Evolutionary conservation across 768 basidiomycete genomes (phyloP).

Genomic region (Rhodotorula babjevae): DNA sequence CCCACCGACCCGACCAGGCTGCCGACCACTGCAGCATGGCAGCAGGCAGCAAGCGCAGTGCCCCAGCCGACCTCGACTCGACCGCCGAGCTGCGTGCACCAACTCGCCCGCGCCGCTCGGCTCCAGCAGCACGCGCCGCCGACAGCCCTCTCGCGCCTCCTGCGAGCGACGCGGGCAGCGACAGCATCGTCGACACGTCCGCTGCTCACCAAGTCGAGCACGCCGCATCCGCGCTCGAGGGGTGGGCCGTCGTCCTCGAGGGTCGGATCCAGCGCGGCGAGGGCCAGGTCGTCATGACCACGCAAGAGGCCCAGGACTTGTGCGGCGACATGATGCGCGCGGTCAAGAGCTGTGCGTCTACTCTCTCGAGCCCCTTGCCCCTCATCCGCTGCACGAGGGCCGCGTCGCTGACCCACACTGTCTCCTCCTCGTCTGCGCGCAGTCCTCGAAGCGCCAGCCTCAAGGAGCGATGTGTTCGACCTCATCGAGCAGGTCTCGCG

Average conservation of each 20-base stretch:
- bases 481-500: not conserved
- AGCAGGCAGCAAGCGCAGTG: not conserved
- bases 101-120: not conserved
- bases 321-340: not conserved
- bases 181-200: no score
- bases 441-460: conserved; percentile 6
- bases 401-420: no score
- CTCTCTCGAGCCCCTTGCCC: not conserved
- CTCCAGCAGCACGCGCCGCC: no score
- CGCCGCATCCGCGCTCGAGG: no score
- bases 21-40: not conserved
- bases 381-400: no score
- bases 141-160: no score
- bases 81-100: not conserved
- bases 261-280: not conserved
- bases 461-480: not conserved
- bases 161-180: no score
- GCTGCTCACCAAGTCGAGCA: no score
- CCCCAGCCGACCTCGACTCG: not conserved
- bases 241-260: no score
- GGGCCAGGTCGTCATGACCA: not conserved
- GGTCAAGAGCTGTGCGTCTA: not conserved
- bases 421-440: not conserved
- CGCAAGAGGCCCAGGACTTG: not conserved
- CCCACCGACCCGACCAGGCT: not conserved